Evolutionary conservation across 2,329 filamentous ascomycete species (phyloP).

Genomic region (Rhinocladiella similis): DNA sequence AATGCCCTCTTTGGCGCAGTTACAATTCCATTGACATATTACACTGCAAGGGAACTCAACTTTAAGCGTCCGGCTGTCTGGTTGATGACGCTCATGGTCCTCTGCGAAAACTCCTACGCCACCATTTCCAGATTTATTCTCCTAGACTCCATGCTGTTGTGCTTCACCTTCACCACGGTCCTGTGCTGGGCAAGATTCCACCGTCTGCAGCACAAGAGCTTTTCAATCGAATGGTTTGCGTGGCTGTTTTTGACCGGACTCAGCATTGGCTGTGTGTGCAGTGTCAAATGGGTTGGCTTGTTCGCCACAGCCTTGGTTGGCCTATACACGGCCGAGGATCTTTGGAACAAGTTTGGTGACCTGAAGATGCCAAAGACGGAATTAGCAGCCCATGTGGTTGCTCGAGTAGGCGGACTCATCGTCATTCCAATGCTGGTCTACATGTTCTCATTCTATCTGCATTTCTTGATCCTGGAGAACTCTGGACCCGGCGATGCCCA

Average conservation of each 20-base stretch:
- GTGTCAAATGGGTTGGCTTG: conserved; percentile 96
- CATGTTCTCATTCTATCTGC: conserved; percentile 90
- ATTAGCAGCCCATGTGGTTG: conserved; percentile 74
- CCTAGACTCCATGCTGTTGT: conserved; percentile 96
- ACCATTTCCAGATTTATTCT: conserved; percentile 98
- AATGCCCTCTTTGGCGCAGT: conserved; percentile 92
- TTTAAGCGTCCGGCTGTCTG: conserved; percentile 85
- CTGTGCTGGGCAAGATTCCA: conserved; percentile 98
- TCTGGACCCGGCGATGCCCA: conserved; percentile 97
- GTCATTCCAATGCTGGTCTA: conserved; percentile 87
- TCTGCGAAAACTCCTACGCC: conserved; percentile 99
- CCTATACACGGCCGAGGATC: conserved; percentile 90
- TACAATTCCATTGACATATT: conserved; percentile 93
- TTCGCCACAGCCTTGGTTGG: conserved; percentile 95
- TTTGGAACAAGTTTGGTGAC: conserved; percentile 98
- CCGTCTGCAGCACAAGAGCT: conserved; percentile 78
- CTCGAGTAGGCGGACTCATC: conserved; percentile 84
- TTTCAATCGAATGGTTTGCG: conserved; percentile 87
- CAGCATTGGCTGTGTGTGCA: conserved; percentile 96
- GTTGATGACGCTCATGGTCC: conserved; percentile 93
- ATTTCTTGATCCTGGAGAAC: conserved; percentile 91
- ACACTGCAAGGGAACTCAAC: conserved; percentile 85
- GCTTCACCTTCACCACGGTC: conserved; percentile 96
- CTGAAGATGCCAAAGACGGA: conserved; percentile 78
- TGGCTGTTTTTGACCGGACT: conserved; percentile 93